These are phyloP conservation scores for Zygotorulaspora danielsina DNA, from an alignment of 805 yeast genomes.

Conservation along the genomic window DNA sequence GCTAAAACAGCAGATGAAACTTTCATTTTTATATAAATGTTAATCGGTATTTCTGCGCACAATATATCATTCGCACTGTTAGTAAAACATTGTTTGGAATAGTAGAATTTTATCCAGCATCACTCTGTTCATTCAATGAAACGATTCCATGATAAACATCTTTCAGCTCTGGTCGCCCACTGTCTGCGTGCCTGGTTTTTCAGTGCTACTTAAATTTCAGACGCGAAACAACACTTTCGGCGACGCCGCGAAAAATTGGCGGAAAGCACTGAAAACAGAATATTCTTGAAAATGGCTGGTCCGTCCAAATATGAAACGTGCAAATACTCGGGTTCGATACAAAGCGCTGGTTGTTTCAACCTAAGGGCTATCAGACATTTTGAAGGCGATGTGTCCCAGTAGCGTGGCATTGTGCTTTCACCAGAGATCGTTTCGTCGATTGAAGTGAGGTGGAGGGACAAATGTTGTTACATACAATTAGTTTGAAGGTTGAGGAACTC, in stretches of 20 bases:
- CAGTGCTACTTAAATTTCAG: not conserved
- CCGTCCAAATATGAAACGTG: not conserved
- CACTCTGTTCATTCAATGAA: not conserved
- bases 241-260: not conserved
- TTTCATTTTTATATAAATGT: conserved; percentile 28
- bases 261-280: not conserved
- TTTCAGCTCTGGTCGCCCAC: too few species aligned
- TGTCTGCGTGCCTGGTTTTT: too few species aligned
- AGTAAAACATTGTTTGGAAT: not conserved
- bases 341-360: too few species aligned
- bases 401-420: too few species aligned
- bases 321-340: too few species aligned
- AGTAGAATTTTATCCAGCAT: too few species aligned
- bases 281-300: conserved; percentile 1
- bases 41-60: not conserved
- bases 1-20: conserved; percentile 33
- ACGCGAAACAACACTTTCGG: not conserved
- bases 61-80: not conserved
- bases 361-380: too few species aligned
- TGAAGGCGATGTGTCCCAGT: too few species aligned
- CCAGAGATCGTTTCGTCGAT: not conserved
- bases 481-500: conserved; percentile 4
- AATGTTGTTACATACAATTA: conserved; percentile 8
- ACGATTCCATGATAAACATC: not conserved
- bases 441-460: not conserved